Evolutionary conservation across 1,284 basidiomycete species (phyloP).

Genomic region (Megacollybia platyphylla): DNA sequence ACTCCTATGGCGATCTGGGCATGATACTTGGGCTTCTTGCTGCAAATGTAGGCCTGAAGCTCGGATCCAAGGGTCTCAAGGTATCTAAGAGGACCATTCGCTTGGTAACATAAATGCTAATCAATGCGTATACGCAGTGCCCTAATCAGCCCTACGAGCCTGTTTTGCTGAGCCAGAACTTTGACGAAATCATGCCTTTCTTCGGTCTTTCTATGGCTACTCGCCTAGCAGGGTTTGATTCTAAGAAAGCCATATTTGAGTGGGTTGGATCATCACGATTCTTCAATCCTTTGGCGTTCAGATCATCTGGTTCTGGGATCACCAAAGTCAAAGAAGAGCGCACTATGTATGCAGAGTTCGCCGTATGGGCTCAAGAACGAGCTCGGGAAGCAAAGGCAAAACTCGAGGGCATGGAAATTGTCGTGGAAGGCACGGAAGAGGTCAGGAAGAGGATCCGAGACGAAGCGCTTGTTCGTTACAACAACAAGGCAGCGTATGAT

Average conservation of each 20-base stretch:
- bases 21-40: constrained; percentile 51
- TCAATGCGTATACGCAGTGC: constrained; percentile 11
- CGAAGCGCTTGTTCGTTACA: constrained; percentile 40
- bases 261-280: constrained; percentile 42
- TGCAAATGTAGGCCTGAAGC: constrained; percentile 31
- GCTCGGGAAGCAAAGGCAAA: constrained; percentile 3
- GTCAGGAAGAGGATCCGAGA: constrained; percentile 16
- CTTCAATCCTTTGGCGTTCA: constrained; percentile 29
- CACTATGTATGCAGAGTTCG: constrained; percentile 46
- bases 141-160: constrained; percentile 27
- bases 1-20: constrained; percentile 55
- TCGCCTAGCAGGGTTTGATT: constrained; percentile 41
- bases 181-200: constrained; percentile 37
- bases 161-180: constrained; percentile 25
- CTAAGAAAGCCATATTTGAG: constrained; percentile 36
- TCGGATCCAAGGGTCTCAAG: constrained; percentile 43
- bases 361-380: constrained; percentile 28
- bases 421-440: constrained; percentile 6
- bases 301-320: constrained; percentile 18
- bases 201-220: constrained; percentile 38
- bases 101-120: not conserved
- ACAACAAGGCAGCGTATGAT: constrained; percentile 37
- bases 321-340: constrained; percentile 34
- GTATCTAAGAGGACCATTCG: not conserved
- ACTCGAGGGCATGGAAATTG: not conserved